phyloP scores from a whole-genome alignment of 108 stramenopile species.

The Nitzschia inconspicua region DNA sequence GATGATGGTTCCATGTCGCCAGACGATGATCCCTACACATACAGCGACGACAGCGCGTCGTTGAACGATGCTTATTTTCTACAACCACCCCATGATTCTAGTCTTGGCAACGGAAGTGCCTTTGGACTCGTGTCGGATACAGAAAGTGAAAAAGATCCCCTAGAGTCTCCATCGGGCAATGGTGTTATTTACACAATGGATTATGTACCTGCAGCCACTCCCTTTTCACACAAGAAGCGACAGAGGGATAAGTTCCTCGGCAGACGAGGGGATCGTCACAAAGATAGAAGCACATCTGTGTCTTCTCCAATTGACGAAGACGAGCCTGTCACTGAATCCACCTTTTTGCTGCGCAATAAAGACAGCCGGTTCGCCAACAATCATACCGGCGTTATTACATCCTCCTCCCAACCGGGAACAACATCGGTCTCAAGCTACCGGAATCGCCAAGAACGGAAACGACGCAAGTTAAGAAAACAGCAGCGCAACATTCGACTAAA shows the following conservation, averaged over 20 bases:
- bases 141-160: too few relatives aligned
- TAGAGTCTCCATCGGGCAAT: too few relatives aligned
- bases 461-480: conserved; percentile 6
- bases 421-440: background rate
- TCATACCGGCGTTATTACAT: background rate
- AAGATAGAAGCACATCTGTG: background rate
- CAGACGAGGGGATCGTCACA: too few relatives aligned
- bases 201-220: too few relatives aligned
- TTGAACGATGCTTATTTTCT: conserved; percentile 37
- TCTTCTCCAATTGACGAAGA: background rate
- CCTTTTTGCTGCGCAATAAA: background rate
- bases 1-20: background rate
- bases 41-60: conserved; percentile 34
- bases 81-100: conserved; percentile 8
- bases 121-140: too few relatives aligned
- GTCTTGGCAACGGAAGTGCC: background rate
- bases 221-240: too few relatives aligned
- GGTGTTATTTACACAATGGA: too few relatives aligned
- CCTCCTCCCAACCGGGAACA: background rate
- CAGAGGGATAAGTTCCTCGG: too few relatives aligned
- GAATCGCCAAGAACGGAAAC: background rate
- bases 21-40: conserved; percentile 14
- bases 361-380: conserved; percentile 2
- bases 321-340: background rate
- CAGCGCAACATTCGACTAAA: background rate